Evolutionary conservation across 1,284 basidiomycete species (phyloP).

Genomic region (Xerocomus minutiporus): DNA sequence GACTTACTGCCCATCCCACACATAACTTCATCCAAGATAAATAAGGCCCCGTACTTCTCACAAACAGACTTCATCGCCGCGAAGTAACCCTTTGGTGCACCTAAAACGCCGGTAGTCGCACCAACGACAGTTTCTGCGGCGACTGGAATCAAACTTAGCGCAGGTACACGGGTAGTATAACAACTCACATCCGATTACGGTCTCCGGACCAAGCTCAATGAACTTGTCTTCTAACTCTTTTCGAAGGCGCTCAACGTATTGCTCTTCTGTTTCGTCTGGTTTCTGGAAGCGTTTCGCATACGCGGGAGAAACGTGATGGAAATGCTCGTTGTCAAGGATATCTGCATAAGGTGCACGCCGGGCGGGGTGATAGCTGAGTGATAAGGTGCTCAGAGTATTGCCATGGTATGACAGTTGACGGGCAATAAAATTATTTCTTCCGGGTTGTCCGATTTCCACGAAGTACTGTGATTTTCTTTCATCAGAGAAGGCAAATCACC

Average conservation of each 20-base stretch:
- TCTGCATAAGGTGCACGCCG: slow-evolving; percentile 64
- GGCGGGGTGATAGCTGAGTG: slow-evolving; percentile 59
- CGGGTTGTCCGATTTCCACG: slow-evolving; percentile 61
- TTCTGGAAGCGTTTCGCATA: slow-evolving; percentile 74
- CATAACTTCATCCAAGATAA: slow-evolving; percentile 86
- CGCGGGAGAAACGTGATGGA: slow-evolving; percentile 82
- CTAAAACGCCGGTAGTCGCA: slow-evolving; percentile 71
- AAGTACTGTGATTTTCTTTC: slow-evolving; percentile 48
- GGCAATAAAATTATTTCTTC: slow-evolving; percentile 76
- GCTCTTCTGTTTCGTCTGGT: slow-evolving; percentile 64
- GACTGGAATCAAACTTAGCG: slow-evolving; percentile 43
- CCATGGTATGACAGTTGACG: slow-evolving; percentile 80
- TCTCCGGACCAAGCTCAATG: slow-evolving; percentile 72
- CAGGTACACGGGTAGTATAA: not conserved
- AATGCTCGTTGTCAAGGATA: slow-evolving; percentile 59
- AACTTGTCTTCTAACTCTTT: slow-evolving; percentile 84
- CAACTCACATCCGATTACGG: slow-evolving; percentile 69
- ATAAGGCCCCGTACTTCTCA: slow-evolving; percentile 79
- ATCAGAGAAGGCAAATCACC: slow-evolving; percentile 4
- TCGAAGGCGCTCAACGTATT: slow-evolving; percentile 71
- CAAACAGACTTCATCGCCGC: slow-evolving; percentile 84
- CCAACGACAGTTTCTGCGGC: slow-evolving; percentile 82
- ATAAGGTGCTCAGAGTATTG: slow-evolving; percentile 70
- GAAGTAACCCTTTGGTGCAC: slow-evolving; percentile 77
- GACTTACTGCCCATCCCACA: slow-evolving; percentile 78